Evolutionary conservation across 352 stramenopile species (phyloP).

Genomic region (Globisporangium spiculum): DNA sequence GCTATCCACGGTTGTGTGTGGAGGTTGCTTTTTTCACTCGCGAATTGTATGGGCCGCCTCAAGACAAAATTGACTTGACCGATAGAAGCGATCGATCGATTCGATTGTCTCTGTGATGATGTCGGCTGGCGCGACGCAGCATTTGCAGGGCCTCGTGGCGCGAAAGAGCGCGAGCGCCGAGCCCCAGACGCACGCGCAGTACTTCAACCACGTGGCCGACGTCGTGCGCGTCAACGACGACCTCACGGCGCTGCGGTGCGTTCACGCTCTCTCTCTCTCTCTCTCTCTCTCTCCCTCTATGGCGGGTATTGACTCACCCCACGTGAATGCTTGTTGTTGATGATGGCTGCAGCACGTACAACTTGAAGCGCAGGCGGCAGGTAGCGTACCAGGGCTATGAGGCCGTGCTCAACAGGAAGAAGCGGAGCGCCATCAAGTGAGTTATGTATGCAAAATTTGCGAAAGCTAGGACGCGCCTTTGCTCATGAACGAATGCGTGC

Average conservation of each 20-base stretch:
- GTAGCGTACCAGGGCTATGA: constrained; percentile 70
- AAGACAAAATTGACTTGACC: background rate
- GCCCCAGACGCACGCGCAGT: constrained; percentile 57
- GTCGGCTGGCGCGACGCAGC: constrained; percentile 30
- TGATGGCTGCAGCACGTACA: constrained; percentile 39
- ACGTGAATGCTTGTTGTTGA: constrained; percentile 1
- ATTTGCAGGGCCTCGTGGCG: constrained; percentile 64
- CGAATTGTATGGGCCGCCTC: background rate
- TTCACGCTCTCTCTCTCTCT: background rate
- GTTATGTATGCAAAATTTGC: background rate
- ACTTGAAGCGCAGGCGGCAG: constrained; percentile 63
- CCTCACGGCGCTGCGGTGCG: constrained; percentile 50
- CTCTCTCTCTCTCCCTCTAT: background rate
- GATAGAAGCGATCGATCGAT: background rate
- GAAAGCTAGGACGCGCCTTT: background rate
- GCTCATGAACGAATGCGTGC: background rate
- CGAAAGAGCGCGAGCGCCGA: constrained; percentile 48
- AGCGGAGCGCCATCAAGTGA: constrained; percentile 34
- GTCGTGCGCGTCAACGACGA: constrained; percentile 49
- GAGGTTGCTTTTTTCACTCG: background rate
- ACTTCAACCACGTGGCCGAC: constrained; percentile 72
- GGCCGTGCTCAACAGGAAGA: constrained; percentile 70
- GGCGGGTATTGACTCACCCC: constrained; percentile 1
- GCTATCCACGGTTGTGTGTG: background rate
- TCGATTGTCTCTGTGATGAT: background rate